These are phyloP conservation scores for Aspergillus intermedius DNA, from an alignment of 2,329 filamentous ascomycete species.

Conservation along the genomic window DNA sequence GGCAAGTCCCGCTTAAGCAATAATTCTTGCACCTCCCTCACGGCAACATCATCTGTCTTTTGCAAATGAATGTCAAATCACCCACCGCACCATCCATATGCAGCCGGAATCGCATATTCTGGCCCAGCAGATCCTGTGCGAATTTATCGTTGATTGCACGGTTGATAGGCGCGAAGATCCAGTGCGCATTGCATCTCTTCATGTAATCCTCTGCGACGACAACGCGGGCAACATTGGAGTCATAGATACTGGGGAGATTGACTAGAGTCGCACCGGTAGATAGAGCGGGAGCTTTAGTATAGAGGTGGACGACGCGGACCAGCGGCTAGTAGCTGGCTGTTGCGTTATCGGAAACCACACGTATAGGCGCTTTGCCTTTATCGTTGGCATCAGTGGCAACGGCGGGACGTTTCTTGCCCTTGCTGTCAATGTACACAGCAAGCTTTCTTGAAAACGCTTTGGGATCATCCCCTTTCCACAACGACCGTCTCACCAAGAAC, in stretches of 20 bases:
- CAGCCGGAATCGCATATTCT: constrained; percentile 53
- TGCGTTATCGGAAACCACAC: background rate
- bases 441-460: constrained; percentile 42
- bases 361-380: background rate
- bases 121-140: constrained; percentile 51
- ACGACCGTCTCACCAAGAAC: constrained; percentile 44
- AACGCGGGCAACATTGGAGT: constrained; percentile 9
- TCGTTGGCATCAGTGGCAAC: background rate
- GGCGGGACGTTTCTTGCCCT: constrained; percentile 40
- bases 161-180: constrained; percentile 37
- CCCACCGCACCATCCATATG: constrained; percentile 53
- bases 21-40: constrained; percentile 39
- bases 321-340: constrained; percentile 30
- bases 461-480: constrained; percentile 33
- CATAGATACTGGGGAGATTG: constrained; percentile 6
- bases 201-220: constrained; percentile 7
- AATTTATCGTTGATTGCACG: constrained; percentile 56
- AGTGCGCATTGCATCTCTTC: constrained; percentile 8
- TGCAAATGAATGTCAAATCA: constrained; percentile 55
- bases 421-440: constrained; percentile 50
- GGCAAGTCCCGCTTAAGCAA: constrained; percentile 26
- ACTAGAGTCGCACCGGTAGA: constrained; percentile 7
- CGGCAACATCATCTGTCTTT: constrained; percentile 58
- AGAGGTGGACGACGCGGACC: constrained; percentile 18
- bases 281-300: constrained; percentile 4